Evolutionary conservation across 2,329 filamentous ascomycete genomes (phyloP), one percentile per base, ranked within the genome.

Genomic region (Arthrobotrys sphaeroides): DNA sequence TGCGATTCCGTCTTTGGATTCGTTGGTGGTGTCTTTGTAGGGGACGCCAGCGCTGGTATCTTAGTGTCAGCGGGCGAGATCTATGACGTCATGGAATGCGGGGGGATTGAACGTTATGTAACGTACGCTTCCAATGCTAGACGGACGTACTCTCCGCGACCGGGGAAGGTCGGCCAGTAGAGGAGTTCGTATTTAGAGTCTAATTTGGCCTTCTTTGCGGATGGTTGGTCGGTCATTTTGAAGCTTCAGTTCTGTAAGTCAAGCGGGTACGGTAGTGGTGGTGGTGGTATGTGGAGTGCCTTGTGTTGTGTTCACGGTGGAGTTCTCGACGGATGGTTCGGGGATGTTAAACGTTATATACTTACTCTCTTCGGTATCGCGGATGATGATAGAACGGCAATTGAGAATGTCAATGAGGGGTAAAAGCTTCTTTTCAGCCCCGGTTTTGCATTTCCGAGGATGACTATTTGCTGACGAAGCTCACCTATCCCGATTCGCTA

Each of bases 141-240:
- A 20, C 91, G 90, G 80, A 93, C 83, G 81, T 88, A 88, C 81
- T 94, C 91, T 76, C 89, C 91, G 55, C 91, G 90, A 42, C 91
- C 91, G 33, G 91, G 91, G 24, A 92, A 83, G 16, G 82, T 82
- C 16, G 90, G 90, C 87, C 90, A 91, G 85, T 93, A 93, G 80
- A 91, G 84, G 69, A 91, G 86, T 77, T 89, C 72, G n/a, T 75
- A 75, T 16, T 75, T 62, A 9, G 64, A 24, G 10, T 75, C 70
- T 28, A 51, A 42, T 36, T 68, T 57, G 12, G 70, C 38, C 70
- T 55, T 62, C 43, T 67, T 64, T 5, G 57, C 24, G 5, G 70
- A 45, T n/a, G 55, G 57, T 40, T 10, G 12, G 12, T 28, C 51
- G 5, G 47, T 6, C 66, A 70, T 70, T 24, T 60, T 59, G 5